Evolutionary conservation across 768 basidiomycete species (phyloP).

Genomic region (Lentinula aciculospora): DNA sequence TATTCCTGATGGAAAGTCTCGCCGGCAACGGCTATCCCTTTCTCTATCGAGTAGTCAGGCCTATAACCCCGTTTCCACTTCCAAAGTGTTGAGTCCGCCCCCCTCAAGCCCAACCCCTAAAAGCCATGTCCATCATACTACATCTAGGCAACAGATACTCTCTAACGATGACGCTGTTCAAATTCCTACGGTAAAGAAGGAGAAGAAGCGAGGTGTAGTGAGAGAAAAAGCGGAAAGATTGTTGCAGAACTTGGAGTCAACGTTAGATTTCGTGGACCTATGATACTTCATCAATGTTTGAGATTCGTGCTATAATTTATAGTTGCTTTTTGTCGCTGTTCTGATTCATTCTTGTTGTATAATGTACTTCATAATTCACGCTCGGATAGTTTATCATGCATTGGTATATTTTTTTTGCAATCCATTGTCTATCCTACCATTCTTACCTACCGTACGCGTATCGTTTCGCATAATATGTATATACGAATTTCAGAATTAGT

Average conservation of each 20-base stretch:
- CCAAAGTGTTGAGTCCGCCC: neutral
- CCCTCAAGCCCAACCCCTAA: neutral
- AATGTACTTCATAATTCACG: neutral
- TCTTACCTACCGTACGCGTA: neutral
- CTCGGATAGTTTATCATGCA: too few relatives aligned
- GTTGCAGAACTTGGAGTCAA: constrained; percentile 4
- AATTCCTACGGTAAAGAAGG: constrained; percentile 3
- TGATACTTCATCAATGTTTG: neutral
- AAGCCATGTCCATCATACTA: neutral
- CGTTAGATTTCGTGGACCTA: constrained; percentile 6
- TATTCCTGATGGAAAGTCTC: neutral
- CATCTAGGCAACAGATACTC: neutral
- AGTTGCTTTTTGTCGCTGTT: neutral
- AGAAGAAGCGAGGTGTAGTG: constrained; percentile 4
- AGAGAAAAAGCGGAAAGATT: constrained; percentile 7
- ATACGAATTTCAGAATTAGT: too few relatives aligned
- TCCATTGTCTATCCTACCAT: neutral
- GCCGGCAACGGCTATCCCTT: constrained; percentile 3
- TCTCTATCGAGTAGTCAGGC: neutral
- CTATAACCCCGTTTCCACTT: neutral
- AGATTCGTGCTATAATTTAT: neutral
- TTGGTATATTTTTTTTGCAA: neutral
- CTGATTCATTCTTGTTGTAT: neutral
- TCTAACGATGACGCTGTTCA: neutral
- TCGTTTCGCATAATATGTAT: too few relatives aligned